Base-by-base conservation (phyloP, 2,329 filamentous ascomycete genomes). In the Ploettnerulaceae sp. region DNA sequence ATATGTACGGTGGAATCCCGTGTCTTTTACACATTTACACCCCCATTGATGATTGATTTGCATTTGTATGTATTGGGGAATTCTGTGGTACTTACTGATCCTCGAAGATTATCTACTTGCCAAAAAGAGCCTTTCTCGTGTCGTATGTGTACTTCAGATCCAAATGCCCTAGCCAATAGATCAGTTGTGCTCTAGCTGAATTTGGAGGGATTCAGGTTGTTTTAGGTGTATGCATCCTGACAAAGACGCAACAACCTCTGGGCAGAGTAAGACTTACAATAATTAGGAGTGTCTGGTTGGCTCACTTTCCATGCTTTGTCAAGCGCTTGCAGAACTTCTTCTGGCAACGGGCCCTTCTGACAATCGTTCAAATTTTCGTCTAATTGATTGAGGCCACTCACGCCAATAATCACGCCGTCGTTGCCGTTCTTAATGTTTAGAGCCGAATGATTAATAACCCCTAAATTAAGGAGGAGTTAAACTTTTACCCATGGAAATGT, bases 221-320 rank as follows among this genome's bases (percentile, higher is more conserved):
- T n/a, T n/a, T n/a, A n/a, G n/a, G n/a, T n/a, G n/a, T n/a, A n/a
- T n/a, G n/a, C n/a, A n/a, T n/a, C n/a, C n/a, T n/a, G n/a, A n/a
- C n/a, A n/a, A n/a, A n/a, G n/a, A n/a, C n/a, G n/a, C n/a, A n/a
- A n/a, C n/a, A n/a, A n/a, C n/a, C n/a, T n/a, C n/a, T n/a, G n/a
- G n/a, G n/a, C n/a, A n/a, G n/a, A n/a, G n/a, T n/a, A n/a, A n/a
- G n/a, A n/a, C n/a, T n/a, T n/a, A n/a, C 60, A 64, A 37, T 64
- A 64, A 24, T 62, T 58, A n/a, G 57, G 55, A 17, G 59, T 57
- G 45, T 63, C 60, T n/a, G 72, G 65, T 63, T 81, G 79, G 1
- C 74, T 68, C 25, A 77, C 64, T 59, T 74, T 55, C 82, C 82
- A 85, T 5, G 81, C 82, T 58, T 81, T 68, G 59, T 85, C 81